Evolutionary conservation across 2,329 filamentous ascomycete species (phyloP).

Genomic region (Penicillium sp.): DNA sequence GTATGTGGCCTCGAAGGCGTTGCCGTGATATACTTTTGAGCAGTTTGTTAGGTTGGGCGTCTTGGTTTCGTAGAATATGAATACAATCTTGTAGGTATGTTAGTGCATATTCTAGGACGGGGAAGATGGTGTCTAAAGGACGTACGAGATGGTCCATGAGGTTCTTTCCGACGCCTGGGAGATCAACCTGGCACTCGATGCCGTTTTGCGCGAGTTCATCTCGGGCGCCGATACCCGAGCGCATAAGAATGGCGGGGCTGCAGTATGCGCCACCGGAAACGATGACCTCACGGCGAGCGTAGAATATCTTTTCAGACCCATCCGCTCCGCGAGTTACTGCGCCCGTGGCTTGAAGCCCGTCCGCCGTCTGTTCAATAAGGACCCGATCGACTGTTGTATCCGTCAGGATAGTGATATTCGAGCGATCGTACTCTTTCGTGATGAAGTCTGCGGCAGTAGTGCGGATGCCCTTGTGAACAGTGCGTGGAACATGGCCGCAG

Average conservation of each 20-base stretch:
- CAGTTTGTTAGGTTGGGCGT: conserved; percentile 61
- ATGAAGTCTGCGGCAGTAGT: conserved; percentile 61
- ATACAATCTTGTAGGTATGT: conserved; percentile 51
- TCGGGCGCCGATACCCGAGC: conserved; percentile 58
- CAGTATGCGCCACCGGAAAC: conserved; percentile 56
- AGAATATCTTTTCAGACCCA: conserved; percentile 45
- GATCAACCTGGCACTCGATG: conserved; percentile 51
- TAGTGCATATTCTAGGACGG: conserved; percentile 3
- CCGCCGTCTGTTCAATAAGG: conserved; percentile 45
- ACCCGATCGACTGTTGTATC: conserved; percentile 60
- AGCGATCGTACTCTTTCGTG: conserved; percentile 46
- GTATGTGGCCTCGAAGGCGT: conserved; percentile 57
- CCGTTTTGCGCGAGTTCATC: conserved; percentile 48
- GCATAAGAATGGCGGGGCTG: conserved; percentile 58
- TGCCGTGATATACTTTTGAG: conserved; percentile 60
- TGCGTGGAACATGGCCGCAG: conserved; percentile 61
- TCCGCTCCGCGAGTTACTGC: conserved; percentile 29
- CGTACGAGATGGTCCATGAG: conserved; percentile 58
- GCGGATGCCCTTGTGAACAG: conserved; percentile 58
- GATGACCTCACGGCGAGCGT: conserved; percentile 54
- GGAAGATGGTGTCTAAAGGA: background rate
- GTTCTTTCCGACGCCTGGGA: conserved; percentile 60
- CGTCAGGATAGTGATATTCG: conserved; percentile 56
- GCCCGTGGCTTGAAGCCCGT: conserved; percentile 49
- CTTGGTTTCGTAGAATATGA: conserved; percentile 66